A percentile compares a stretch with the other conserved stretches of the same genome.
Conservation (phyloP, 129 eudicot species). For the Flaveria robusta region DNA sequence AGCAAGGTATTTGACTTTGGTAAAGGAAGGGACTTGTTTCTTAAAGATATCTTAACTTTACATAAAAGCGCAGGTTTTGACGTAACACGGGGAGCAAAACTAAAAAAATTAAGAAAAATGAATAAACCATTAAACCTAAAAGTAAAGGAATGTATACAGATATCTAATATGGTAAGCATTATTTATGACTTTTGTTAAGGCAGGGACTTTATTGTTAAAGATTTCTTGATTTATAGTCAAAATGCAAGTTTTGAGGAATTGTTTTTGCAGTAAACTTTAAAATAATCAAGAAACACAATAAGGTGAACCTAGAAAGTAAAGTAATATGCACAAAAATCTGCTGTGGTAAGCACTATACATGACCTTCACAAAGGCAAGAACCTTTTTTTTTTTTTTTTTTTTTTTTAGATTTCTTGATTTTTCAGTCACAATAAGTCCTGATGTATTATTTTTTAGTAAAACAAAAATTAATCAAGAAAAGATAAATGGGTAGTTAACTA, state of each 20-base stretch:
- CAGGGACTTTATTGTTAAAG: background rate
- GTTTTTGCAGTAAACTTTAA: constrained; percentile 12
- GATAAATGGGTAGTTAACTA: background rate
- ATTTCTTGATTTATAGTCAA: constrained; percentile 20
- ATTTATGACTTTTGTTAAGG: background rate
- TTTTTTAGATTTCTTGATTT: background rate
- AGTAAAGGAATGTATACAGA: background rate
- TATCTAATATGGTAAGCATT: background rate
- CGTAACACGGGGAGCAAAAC: background rate
- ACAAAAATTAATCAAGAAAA: background rate
- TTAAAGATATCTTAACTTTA: background rate
- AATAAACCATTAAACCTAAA: constrained; percentile 1
- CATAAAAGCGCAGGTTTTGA: background rate
- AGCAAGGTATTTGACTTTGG: background rate
- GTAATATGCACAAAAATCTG: constrained; percentile 4
- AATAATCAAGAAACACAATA: constrained; percentile 1
- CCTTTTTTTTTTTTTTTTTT: too few species aligned
- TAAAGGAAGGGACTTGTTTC: background rate
- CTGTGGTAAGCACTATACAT: background rate
- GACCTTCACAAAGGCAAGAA: background rate
- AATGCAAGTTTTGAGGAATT: background rate
- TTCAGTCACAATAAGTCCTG: background rate
- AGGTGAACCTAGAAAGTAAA: constrained; percentile 16
- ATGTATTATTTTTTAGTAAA: background rate
- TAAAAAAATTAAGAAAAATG: background rate